Base-by-base conservation (phyloP, 192 early-diverging fungal species). In the Coemansia biformis region DNA sequence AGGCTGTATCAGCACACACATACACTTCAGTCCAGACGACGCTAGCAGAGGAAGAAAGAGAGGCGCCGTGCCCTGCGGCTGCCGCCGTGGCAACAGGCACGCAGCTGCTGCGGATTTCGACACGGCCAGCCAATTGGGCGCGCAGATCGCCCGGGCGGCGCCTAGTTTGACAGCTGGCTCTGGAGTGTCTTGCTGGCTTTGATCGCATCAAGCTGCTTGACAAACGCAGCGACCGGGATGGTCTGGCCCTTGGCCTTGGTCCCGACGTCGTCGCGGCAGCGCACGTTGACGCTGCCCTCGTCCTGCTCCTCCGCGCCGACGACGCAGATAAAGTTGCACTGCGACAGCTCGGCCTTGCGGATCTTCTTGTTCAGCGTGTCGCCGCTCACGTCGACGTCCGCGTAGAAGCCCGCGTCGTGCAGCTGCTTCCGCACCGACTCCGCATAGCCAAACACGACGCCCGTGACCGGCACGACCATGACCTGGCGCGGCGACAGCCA, bases 301-400 rank as follows among this genome's bases (percentile, higher is more conserved):
- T 76, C 53, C 64, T 78, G 63, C 70, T 98, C 93, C 60, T 92
- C 80, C 22, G 76, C 83, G 34, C 93, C 93, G 21, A 98, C 95
- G 38, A 96, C 88, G 63, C 86, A 90, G 80, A 93, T 93, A 68
- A 97, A 96, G 86, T 96, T 99, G 65, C 83, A 96, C 43, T 92
- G 92, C 24, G 86, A 76, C 21, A 98, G 56, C 77, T 99, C 91
- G 21, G 90, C 89, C 45, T 91, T 92, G 43, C 92, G 85, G 67
- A 99, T 91, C 86, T 99, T 99, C 85, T 96, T 97, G 73, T 91
- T 88, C 62, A 97, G 77, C 22, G 90, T 96, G 26, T 81, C 79
- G 59, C 89, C 93, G 24, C 81, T 79, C 32, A 87, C 53, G 64
- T 97, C 94, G 9, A 84, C 84, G 56, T 97, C 96, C 11, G 75